Percentiles rank a stretch among this genome's conserved stretches.
phyloP scores from a whole-genome alignment of 1,284 basidiomycete genomes.

The Ceratobasidium sp. region DNA sequence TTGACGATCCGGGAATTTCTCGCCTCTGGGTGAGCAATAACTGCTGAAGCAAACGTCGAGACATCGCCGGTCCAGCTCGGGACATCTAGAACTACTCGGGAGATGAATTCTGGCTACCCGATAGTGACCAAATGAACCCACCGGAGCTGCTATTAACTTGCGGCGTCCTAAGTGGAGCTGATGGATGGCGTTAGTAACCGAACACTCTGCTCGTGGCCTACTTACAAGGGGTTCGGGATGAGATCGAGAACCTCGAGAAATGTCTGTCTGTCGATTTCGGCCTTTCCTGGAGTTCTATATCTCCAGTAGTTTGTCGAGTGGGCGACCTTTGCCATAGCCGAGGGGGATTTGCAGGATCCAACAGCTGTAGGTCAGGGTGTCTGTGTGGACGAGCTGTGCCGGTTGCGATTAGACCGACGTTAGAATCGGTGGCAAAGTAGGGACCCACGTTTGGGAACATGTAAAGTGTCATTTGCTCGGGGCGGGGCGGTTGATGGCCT shows the following conservation, averaged over 20 bases:
- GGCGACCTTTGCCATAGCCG: slow-evolving; percentile 23
- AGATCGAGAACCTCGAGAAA: slow-evolving; percentile 2
- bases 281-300: slow-evolving; percentile 5
- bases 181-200: neutral
- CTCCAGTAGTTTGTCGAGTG: slow-evolving; percentile 10
- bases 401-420: neutral
- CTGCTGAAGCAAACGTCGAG: slow-evolving; percentile 8
- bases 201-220: no score
- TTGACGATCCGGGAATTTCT: slow-evolving; percentile 6
- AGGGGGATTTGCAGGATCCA: neutral
- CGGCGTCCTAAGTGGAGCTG: neutral
- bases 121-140: neutral
- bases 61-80: slow-evolving; percentile 24
- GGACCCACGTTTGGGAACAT: slow-evolving; percentile 2
- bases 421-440: neutral
- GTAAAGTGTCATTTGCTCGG: slow-evolving; percentile 8
- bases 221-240: slow-evolving; percentile 14
- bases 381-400: neutral
- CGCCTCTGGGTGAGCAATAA: slow-evolving; percentile 28
- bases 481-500: slow-evolving; percentile 12
- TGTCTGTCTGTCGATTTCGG: neutral
- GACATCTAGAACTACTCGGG: slow-evolving; percentile 2
- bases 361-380: slow-evolving; percentile 5
- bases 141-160: slow-evolving; percentile 3
- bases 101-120: neutral